Percentiles rank a stretch among this genome's conserved stretches.
These are phyloP conservation scores for Paramecium primaurelia DNA, from an alignment of 73 alveolate genomes.

Conservation along the genomic window DNA sequence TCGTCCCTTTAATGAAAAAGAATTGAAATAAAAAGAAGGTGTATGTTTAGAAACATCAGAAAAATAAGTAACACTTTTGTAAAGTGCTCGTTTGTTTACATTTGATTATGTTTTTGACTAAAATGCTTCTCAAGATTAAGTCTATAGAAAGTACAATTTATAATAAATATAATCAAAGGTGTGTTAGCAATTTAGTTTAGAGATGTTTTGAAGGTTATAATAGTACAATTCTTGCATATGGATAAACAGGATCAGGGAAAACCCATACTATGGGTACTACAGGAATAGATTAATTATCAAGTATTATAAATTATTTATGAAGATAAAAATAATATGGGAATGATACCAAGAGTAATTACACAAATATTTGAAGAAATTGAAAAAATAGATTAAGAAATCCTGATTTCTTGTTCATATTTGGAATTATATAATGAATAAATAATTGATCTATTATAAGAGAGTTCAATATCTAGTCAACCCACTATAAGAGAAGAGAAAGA, in stretches of 20 bases:
- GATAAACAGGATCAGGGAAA: constrained; percentile 98
- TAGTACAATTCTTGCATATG: constrained; percentile 97
- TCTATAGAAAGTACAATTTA: constrained; percentile 61
- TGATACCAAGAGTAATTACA: constrained; percentile 91
- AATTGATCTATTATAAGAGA: constrained; percentile 85
- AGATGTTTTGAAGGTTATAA: constrained; percentile 93
- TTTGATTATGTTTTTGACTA: constrained; percentile 91
- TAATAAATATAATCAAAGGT: background rate
- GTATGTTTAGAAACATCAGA: constrained; percentile 55
- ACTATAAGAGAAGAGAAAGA: constrained; percentile 81
- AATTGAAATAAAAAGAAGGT: constrained; percentile 68
- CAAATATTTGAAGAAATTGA: constrained; percentile 82
- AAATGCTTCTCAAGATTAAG: constrained; percentile 80
- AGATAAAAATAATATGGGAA: constrained; percentile 81
- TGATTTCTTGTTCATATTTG: constrained; percentile 81
- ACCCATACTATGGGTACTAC: constrained; percentile 98
- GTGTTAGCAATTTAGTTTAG: constrained; percentile 82
- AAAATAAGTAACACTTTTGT: background rate
- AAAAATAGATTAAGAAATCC: constrained; percentile 77
- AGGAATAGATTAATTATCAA: constrained; percentile 40
- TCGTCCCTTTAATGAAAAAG: constrained; percentile 91
- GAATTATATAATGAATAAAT: constrained; percentile 96
- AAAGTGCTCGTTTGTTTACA: constrained; percentile 68
- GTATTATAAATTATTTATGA: background rate
- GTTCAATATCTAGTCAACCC: constrained; percentile 50